Base-by-base conservation (phyloP, 352 stramenopile genomes). In the Peronospora destructor region DNA sequence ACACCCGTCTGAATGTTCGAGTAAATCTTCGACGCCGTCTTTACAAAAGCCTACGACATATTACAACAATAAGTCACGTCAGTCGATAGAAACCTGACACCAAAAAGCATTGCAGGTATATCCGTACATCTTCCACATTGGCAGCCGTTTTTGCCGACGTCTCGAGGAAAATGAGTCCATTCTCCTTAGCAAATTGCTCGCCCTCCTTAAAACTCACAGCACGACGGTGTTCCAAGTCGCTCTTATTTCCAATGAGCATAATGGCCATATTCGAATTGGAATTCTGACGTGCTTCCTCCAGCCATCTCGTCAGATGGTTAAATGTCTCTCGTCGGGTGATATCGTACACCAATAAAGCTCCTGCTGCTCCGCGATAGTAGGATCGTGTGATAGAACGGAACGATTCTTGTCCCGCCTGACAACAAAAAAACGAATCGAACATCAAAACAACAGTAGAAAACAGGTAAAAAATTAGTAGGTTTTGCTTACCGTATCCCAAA, bases 101-200 rank as follows among this genome's bases (percentile, higher is more conserved):
- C 29, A 26, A 12, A 23, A 6, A 11, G 28, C 33, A 45, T 34
- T 26, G 10, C 17, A 16, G 10, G 12, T 10, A 13, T 0, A n/a
- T n/a, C 23, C 92, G 81, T 61, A 96, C 93, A 53, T 97, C 82
- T 76, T 99, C 96, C 5, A 99, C 97, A 67, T 99, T 99, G 38
- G 91, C 91, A 4, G 95, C 94, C 3, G 96, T 99, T 78, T 99
- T 99, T 12, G 97, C 97, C 41, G 88, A 98, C 3, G 97, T 99
- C 73, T 99, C 97, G 42, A 99, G 74, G 77, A 99, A 99, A 50
- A 99, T 97, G n/a, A 99, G 76, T 0, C 96, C 96, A 71, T 99
- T 97, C 58, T 98, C 94, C 64, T 98, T 94, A 9, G 97, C 97
- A 78, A 99, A 99, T 58, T 95, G 76, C 64, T 97, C 90, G 38